A percentile compares a stretch with the other conserved stretches of the same genome.
Evolutionary conservation across 345 rosid species (phyloP).

Genomic region (Theobroma cacao): DNA sequence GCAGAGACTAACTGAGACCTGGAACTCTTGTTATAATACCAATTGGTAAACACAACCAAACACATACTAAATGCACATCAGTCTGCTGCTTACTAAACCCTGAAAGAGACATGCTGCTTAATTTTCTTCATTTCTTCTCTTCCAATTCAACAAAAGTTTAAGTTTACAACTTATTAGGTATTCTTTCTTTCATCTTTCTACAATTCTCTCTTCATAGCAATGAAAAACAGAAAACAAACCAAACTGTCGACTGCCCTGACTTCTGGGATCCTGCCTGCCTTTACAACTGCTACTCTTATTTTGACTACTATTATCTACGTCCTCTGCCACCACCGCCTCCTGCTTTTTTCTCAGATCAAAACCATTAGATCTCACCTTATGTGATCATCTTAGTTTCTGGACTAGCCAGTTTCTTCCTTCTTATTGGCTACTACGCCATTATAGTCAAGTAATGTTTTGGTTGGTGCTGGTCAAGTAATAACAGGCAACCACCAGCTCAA

Average conservation of each 20-base stretch:
- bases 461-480: conserved; percentile 3
- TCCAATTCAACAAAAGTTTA: conserved; percentile 20
- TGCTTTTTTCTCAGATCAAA: not conserved
- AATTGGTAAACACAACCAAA: not conserved
- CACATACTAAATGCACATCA: not conserved
- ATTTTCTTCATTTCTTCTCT: conserved; percentile 24
- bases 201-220: conserved; percentile 1
- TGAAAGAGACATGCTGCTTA: conserved; percentile 25
- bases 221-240: conserved; percentile 49
- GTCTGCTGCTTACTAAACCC: conserved; percentile 12
- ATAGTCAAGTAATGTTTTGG: conserved; percentile 1
- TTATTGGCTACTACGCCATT: conserved; percentile 13
- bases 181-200: not conserved
- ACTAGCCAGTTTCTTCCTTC: conserved; percentile 11
- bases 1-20: not conserved
- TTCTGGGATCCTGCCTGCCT: conserved; percentile 50
- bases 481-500: conserved; percentile 12
- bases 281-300: conserved; percentile 48
- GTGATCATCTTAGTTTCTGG: not conserved
- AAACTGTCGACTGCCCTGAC: conserved; percentile 40
- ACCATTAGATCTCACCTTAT: conserved; percentile 11
- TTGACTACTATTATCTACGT: conserved; percentile 32
- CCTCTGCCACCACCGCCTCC: too few species aligned
- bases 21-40: not conserved
- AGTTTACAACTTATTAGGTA: conserved; percentile 1